Conservation (phyloP, 2,329 filamentous ascomycete species). For the Xylaria arbuscula region DNA sequence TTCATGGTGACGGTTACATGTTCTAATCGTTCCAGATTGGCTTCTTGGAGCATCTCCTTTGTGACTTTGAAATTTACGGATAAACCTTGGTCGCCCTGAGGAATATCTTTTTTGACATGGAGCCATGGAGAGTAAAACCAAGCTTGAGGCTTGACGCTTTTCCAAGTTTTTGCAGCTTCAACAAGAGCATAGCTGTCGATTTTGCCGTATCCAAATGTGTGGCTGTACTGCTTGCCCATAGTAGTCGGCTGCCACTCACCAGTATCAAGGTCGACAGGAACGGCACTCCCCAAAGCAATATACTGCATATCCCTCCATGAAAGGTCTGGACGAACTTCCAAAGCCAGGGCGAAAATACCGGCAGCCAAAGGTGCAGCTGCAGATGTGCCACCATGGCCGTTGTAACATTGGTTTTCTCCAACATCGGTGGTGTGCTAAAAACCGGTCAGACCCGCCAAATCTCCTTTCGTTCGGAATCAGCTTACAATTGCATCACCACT, state of each 20-base stretch:
- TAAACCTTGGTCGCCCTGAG: constrained; percentile 84
- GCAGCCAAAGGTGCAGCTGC: constrained; percentile 93
- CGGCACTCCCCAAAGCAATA: constrained; percentile 83
- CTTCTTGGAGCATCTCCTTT: constrained; percentile 78
- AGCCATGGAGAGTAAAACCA: constrained; percentile 97
- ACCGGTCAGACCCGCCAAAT: constrained; percentile 15
- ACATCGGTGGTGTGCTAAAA: constrained; percentile 90
- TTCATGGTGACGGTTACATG: constrained; percentile 99
- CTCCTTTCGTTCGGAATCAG: constrained; percentile 31
- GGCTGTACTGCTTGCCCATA: constrained; percentile 88
- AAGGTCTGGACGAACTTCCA: constrained; percentile 86
- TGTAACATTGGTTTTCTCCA: constrained; percentile 81
- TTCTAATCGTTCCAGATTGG: constrained; percentile 88
- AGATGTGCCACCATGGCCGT: constrained; percentile 91
- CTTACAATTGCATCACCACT: constrained; percentile 82
- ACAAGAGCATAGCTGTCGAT: constrained; percentile 89
- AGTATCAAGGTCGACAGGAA: constrained; percentile 77
- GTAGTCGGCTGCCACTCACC: constrained; percentile 85
- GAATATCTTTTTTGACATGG: constrained; percentile 85
- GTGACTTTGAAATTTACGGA: constrained; percentile 86
- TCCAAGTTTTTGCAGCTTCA: constrained; percentile 85
- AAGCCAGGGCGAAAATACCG: constrained; percentile 88
- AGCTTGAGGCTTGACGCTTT: constrained; percentile 91
- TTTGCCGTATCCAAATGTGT: constrained; percentile 96
- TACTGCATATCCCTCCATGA: constrained; percentile 97